A percentile compares a stretch with the other conserved stretches of the same genome.
Conservation (phyloP, 2,329 filamentous ascomycete species). For the Colletotrichum siamense region DNA sequence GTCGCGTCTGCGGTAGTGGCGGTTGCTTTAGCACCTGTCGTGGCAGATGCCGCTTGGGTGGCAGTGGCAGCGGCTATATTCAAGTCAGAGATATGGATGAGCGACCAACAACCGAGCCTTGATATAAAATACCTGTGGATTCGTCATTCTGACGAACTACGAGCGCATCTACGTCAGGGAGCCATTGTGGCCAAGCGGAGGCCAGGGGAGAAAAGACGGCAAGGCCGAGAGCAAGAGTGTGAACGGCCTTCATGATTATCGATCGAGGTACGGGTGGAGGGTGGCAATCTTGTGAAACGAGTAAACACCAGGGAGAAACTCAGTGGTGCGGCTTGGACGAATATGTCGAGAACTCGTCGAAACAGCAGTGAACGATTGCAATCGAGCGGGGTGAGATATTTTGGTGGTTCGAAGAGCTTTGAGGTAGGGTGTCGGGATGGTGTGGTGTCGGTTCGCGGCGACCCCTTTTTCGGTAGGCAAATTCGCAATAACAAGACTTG, state of each 20-base stretch:
- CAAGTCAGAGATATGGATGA: background rate
- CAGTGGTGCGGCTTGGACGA: background rate
- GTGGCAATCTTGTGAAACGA: background rate
- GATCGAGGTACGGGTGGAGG: background rate
- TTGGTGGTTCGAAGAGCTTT: background rate
- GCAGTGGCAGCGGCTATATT: background rate
- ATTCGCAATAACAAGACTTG: background rate
- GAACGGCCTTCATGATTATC: constrained; percentile 20
- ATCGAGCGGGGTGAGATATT: background rate
- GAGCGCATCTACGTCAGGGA: constrained; percentile 58
- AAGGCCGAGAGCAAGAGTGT: constrained; percentile 25
- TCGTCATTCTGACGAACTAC: constrained; percentile 54
- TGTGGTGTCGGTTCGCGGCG: background rate
- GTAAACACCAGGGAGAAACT: background rate
- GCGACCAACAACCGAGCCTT: background rate
- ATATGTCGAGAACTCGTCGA: background rate
- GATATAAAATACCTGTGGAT: constrained; percentile 22
- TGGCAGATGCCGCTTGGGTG: constrained; percentile 1
- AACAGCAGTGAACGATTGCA: background rate
- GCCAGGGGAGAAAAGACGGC: constrained; percentile 40
- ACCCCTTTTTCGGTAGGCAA: constrained; percentile 13
- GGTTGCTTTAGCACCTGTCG: constrained; percentile 22
- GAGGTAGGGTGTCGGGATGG: background rate
- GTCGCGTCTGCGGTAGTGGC: constrained; percentile 24
- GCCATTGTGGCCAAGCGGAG: constrained; percentile 62